A percentile compares a stretch with the other conserved stretches of the same genome.
Evolutionary conservation across 768 basidiomycete species (phyloP).

Genomic region (Pulveroboletus sp.): DNA sequence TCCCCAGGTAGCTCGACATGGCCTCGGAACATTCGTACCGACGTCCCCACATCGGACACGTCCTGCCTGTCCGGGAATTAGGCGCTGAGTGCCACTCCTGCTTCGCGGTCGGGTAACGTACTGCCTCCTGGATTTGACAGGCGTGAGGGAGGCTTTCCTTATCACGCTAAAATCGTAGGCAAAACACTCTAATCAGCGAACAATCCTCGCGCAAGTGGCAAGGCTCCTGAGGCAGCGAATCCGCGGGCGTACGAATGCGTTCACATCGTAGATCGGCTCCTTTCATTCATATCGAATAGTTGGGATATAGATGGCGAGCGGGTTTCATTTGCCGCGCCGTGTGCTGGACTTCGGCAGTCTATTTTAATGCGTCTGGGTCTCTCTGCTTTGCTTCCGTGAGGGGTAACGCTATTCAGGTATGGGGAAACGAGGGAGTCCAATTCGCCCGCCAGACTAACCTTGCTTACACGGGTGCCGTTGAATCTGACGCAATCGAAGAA

Average conservation of each 20-base stretch:
- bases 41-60: neutral
- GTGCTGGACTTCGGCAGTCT: neutral
- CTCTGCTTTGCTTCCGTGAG: neutral
- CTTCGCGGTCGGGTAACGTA: constrained; percentile 3
- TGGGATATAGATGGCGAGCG: too few species aligned
- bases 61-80: constrained; percentile 23
- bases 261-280: constrained; percentile 7
- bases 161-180: constrained; percentile 17
- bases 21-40: constrained; percentile 15
- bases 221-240: constrained; percentile 19
- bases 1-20: constrained; percentile 5
- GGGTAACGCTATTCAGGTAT: constrained; percentile 14
- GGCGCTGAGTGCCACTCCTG: constrained; percentile 2
- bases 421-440: constrained; percentile 12
- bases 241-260: constrained; percentile 14
- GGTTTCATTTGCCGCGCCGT: constrained; percentile 1
- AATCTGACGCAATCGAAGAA: neutral
- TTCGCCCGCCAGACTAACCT: constrained; percentile 10
- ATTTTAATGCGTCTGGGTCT: neutral
- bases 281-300: constrained; percentile 1
- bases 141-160: constrained; percentile 4
- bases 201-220: constrained; percentile 13
- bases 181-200: constrained; percentile 7
- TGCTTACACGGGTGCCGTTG: neutral
- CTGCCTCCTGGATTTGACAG: constrained; percentile 16